phyloP scores from a whole-genome alignment of 1,139 yeast genomes.

The Geotrichum fermentans region DNA sequence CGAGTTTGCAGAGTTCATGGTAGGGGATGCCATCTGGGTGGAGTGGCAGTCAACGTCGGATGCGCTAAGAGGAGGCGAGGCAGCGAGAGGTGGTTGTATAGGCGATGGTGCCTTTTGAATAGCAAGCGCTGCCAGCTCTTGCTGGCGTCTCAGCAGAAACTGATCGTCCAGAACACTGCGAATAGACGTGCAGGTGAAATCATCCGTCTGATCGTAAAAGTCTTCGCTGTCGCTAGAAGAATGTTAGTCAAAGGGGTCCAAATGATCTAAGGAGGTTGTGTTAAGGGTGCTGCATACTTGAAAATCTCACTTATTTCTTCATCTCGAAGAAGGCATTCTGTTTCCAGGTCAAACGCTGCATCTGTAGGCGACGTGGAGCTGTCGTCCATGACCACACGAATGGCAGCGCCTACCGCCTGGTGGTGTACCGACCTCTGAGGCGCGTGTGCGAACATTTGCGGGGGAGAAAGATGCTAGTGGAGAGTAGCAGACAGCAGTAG shows the following conservation, averaged over 20 bases:
- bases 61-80: not conserved
- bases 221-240: not conserved
- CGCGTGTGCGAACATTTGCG: no score
- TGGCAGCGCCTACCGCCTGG: constrained; percentile 11
- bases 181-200: constrained; percentile 1
- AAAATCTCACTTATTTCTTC: not conserved
- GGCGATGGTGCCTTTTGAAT: no score
- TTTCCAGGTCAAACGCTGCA: not conserved
- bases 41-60: not conserved
- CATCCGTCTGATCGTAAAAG: not conserved
- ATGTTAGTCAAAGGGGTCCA: not conserved
- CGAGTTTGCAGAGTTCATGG: not conserved
- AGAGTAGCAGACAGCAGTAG: no score
- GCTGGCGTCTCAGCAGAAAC: not conserved
- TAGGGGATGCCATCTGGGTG: no score
- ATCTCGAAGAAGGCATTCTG: not conserved
- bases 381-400: constrained; percentile 8
- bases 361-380: not conserved
- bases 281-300: not conserved
- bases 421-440: not conserved
- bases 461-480: no score
- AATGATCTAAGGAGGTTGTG: not conserved
- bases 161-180: constrained; percentile 1
- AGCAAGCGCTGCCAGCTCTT: not conserved
- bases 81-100: no score